phyloP scores from a whole-genome alignment of 129 eudicot species.

The Chrysanthemum makinoi region DNA sequence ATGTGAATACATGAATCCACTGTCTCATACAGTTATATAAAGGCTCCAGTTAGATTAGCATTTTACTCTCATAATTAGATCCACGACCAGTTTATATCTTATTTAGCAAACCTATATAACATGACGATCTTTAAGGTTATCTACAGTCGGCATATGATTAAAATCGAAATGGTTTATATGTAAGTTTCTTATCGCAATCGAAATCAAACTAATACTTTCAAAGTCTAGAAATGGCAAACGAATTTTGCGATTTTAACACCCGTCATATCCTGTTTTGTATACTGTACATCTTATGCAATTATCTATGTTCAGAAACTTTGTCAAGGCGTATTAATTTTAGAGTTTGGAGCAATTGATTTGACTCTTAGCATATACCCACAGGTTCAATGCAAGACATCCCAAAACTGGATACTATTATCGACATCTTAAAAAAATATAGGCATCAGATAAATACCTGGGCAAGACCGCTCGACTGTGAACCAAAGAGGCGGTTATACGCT shows the following conservation, averaged over 20 bases:
- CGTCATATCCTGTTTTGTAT: neutral
- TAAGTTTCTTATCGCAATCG: neutral
- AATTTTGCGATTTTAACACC: neutral
- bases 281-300: neutral
- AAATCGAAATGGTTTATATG: neutral
- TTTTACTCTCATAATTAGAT: neutral
- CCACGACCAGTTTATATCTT: too few relatives aligned
- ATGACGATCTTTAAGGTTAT: too few relatives aligned
- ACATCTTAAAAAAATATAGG: neutral
- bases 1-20: neutral
- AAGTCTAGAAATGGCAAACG: neutral
- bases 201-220: neutral
- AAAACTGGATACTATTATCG: neutral
- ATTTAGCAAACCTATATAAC: too few relatives aligned
- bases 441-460: slow-evolving; percentile 53
- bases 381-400: neutral
- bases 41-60: neutral
- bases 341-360: neutral
- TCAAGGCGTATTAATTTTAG: neutral
- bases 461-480: slow-evolving; percentile 60
- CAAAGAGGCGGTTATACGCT: slow-evolving; percentile 73
- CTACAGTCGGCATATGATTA: too few relatives aligned
- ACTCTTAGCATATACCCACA: neutral
- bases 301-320: neutral
- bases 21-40: neutral